phyloP scores from a whole-genome alignment of 139 green algal genomes.

The Edaphochlamys debaryana region DNA sequence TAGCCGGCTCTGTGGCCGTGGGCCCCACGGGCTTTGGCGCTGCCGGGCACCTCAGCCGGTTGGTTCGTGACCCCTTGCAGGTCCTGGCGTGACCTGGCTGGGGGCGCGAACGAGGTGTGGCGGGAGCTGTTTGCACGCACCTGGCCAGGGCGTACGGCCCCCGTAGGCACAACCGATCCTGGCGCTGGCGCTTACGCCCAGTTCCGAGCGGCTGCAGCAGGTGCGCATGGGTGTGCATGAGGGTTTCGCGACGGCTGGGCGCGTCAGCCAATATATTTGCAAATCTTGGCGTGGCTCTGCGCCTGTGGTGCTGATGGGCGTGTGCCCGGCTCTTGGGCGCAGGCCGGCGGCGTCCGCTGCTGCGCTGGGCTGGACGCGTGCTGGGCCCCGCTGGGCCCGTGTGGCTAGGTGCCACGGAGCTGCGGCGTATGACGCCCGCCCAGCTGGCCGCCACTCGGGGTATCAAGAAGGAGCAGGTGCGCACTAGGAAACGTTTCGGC shows the following conservation, averaged over 20 bases:
- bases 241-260: no score
- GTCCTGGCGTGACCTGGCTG: constrained; percentile 15
- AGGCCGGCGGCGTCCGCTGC: constrained; percentile 1
- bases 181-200: background rate
- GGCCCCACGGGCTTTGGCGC: no score
- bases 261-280: no score
- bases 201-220: background rate
- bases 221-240: background rate
- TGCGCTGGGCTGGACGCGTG: constrained; percentile 12
- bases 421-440: background rate
- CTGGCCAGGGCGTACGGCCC: background rate
- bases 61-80: background rate
- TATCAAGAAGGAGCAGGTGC: background rate
- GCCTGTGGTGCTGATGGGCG: no score
- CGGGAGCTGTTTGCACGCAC: background rate
- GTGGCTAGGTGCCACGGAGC: background rate
- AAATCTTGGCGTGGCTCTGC: no score
- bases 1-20: no score
- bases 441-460: background rate
- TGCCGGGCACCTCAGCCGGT: no score
- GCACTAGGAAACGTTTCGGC: no score
- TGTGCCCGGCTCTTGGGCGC: background rate
- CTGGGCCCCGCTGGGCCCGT: background rate
- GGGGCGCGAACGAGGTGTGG: background rate
- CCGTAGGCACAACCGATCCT: background rate